Conservation (phyloP, 306 rosid species). For the Lathyrus sativus region DNA sequence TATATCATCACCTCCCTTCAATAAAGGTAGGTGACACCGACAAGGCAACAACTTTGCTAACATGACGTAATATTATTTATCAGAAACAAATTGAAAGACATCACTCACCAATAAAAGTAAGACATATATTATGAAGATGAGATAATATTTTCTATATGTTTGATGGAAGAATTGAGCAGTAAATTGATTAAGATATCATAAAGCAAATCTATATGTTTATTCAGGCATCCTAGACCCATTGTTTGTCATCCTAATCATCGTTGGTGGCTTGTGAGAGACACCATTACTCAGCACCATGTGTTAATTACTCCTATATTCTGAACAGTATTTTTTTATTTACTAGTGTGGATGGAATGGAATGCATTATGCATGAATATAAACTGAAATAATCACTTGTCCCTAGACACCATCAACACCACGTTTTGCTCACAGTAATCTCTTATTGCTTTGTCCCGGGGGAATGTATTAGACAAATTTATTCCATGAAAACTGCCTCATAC, state of each 20-base stretch:
- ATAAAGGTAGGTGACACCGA: constrained; percentile 47
- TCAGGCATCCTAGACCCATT: not conserved
- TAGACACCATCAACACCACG: constrained; percentile 31
- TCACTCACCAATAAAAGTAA: constrained; percentile 13
- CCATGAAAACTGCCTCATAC: constrained; percentile 5
- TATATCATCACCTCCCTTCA: constrained; percentile 8
- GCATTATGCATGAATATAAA: constrained; percentile 31
- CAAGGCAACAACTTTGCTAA: constrained; percentile 40
- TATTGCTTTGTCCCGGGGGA: constrained; percentile 44
- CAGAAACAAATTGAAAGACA: constrained; percentile 7
- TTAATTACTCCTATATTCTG: not conserved
- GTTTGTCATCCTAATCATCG: not conserved
- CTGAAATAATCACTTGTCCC: constrained; percentile 33
- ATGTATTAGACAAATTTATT: constrained; percentile 43
- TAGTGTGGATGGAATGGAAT: constrained; percentile 1
- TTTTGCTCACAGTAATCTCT: constrained; percentile 31
- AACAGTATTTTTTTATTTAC: not conserved
- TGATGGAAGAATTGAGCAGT: not conserved
- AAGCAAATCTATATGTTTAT: not conserved
- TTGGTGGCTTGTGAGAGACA: constrained; percentile 44
- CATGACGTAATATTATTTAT: constrained; percentile 16
- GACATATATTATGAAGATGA: constrained; percentile 30
- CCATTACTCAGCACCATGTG: constrained; percentile 61
- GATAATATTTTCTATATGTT: constrained; percentile 8
- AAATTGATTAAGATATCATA: not conserved